Evolutionary conservation across 352 stramenopile species (phyloP).

Genomic region (Phytophthora gonapodyides): DNA sequence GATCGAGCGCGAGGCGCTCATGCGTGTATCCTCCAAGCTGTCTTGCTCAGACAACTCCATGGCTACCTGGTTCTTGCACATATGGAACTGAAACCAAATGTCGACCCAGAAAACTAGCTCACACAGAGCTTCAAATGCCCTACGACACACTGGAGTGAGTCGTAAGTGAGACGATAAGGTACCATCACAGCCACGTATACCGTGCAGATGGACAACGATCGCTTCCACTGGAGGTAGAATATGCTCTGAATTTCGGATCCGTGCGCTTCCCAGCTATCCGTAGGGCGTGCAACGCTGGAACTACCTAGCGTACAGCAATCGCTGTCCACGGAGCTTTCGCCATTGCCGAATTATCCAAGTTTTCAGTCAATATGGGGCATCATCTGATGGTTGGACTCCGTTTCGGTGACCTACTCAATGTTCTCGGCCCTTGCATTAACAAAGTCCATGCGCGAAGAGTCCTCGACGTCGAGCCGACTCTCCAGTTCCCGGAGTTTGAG

Average conservation of each 20-base stretch:
- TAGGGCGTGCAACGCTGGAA: neutral
- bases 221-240: conserved; percentile 62
- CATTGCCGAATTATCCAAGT: conserved; percentile 23
- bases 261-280: conserved; percentile 16
- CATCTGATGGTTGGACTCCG: conserved; percentile 1
- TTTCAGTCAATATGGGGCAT: conserved; percentile 13
- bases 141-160: conserved; percentile 45
- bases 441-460: conserved; percentile 47
- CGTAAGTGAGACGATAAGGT: conserved; percentile 62
- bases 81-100: conserved; percentile 68
- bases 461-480: conserved; percentile 20
- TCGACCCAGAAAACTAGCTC: conserved; percentile 57
- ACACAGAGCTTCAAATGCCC: conserved; percentile 43
- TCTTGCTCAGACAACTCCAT: conserved; percentile 68
- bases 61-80: conserved; percentile 47
- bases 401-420: conserved; percentile 51
- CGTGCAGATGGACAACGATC: conserved; percentile 47
- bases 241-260: conserved; percentile 61
- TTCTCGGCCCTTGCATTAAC: conserved; percentile 53
- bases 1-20: too few relatives aligned
- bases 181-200: conserved; percentile 55
- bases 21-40: too few relatives aligned
- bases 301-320: conserved; percentile 3
- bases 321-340: conserved; percentile 14
- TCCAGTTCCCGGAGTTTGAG: conserved; percentile 35